Conservation (phyloP, 495 filamentous ascomycete genomes). For the Sordaria brevicollis region DNA sequence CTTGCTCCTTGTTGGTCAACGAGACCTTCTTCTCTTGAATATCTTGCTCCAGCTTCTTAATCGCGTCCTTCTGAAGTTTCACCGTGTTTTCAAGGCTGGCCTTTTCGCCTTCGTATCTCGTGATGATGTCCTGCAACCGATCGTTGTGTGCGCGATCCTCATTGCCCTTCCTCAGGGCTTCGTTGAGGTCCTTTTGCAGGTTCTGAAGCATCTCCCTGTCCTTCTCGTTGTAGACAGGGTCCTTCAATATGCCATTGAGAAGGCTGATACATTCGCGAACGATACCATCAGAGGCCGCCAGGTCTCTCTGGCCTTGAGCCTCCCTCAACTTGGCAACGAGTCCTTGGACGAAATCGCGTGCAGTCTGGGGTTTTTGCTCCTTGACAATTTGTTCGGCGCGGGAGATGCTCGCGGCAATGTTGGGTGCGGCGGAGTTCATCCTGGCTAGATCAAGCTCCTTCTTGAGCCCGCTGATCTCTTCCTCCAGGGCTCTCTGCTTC, state of each 20-base stretch:
- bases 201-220: background rate
- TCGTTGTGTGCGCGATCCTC: background rate
- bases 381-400: background rate
- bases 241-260: background rate
- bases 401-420: background rate
- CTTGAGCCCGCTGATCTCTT: background rate
- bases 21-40: background rate
- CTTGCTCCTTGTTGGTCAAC: background rate
- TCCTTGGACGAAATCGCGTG: background rate
- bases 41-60: background rate
- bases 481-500: background rate
- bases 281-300: background rate
- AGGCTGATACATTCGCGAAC: background rate
- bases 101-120: background rate
- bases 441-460: background rate
- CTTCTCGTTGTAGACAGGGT: background rate
- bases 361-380: background rate
- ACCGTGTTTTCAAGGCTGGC: background rate
- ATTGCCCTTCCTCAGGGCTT: background rate
- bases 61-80: constrained; percentile 1
- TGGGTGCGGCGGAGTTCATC: background rate
- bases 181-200: background rate
- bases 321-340: background rate
- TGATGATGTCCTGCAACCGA: background rate
- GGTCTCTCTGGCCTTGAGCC: background rate